Conservation (phyloP, 768 basidiomycete genomes). For the Inosperma sp. region DNA sequence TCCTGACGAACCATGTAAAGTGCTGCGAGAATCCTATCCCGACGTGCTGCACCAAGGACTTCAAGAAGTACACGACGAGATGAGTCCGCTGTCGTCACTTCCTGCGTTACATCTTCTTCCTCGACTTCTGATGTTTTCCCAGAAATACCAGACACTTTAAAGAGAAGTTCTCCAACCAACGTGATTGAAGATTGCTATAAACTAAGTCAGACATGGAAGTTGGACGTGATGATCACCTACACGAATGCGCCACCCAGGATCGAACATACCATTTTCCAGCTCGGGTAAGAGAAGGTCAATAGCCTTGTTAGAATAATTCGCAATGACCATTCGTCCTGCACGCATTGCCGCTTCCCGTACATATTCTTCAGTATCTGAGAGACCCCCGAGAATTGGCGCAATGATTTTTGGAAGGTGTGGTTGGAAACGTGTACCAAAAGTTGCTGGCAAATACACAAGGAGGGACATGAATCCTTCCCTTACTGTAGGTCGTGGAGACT, state of each 20-base stretch:
- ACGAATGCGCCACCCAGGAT: slow-evolving; percentile 90
- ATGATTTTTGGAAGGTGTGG: slow-evolving; percentile 95
- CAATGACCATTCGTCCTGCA: slow-evolving; percentile 97
- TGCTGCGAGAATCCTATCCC: slow-evolving; percentile 87
- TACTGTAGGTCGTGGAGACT: slow-evolving; percentile 84
- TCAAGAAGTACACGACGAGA: slow-evolving; percentile 85
- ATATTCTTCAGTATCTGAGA: slow-evolving; percentile 91
- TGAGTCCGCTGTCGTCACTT: slow-evolving; percentile 63
- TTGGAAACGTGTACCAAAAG: slow-evolving; percentile 94
- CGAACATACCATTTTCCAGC: slow-evolving; percentile 92
- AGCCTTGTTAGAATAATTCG: slow-evolving; percentile 87
- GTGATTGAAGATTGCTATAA: slow-evolving; percentile 89
- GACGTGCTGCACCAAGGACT: slow-evolving; percentile 79
- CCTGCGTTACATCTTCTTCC: slow-evolving; percentile 66
- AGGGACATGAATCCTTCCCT: slow-evolving; percentile 99
- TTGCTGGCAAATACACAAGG: slow-evolving; percentile 90
- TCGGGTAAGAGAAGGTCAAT: slow-evolving; percentile 93
- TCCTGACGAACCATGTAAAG: slow-evolving; percentile 94
- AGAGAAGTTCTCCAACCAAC: slow-evolving; percentile 90
- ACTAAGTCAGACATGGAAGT: slow-evolving; percentile 11
- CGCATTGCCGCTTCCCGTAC: slow-evolving; percentile 98
- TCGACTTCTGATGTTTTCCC: slow-evolving; percentile 76
- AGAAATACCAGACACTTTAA: slow-evolving; percentile 95
- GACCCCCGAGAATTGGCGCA: slow-evolving; percentile 82
- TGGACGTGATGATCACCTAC: slow-evolving; percentile 39